phyloP scores from a whole-genome alignment of 2,329 filamentous ascomycete genomes.

The Sclerotinia subarctica region DNA sequence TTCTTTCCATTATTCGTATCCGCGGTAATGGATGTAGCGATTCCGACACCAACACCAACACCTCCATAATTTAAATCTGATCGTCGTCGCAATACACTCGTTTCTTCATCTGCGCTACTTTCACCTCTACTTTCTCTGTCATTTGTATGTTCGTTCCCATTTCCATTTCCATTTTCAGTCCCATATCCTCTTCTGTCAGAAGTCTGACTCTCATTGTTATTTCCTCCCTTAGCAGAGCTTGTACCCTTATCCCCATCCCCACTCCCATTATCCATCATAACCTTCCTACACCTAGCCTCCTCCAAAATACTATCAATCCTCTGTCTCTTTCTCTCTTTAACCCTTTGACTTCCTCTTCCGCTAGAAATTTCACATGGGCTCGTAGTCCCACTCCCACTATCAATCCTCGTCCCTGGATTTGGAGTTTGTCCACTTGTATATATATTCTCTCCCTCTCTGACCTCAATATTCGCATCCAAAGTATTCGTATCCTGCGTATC shows the following conservation, averaged over 20 bases:
- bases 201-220: background rate
- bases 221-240: background rate
- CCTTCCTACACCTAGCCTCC: slow-evolving; percentile 27
- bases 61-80: slow-evolving; percentile 7
- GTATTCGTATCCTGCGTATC: background rate
- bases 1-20: background rate
- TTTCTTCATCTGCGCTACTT: slow-evolving; percentile 40
- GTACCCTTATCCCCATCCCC: background rate
- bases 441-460: background rate
- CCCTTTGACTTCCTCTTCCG: background rate
- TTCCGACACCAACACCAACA: background rate
- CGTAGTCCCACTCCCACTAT: background rate
- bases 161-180: background rate
- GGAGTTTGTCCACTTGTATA: background rate
- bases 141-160: background rate
- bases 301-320: slow-evolving; percentile 33
- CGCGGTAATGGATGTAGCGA: background rate
- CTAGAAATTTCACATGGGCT: background rate
- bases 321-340: slow-evolving; percentile 7
- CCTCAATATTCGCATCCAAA: background rate
- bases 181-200: background rate
- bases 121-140: slow-evolving; percentile 21
- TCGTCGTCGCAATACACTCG: slow-evolving; percentile 39
- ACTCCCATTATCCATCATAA: slow-evolving; percentile 9
- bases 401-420: background rate